Percentiles rank a stretch among this genome's conserved stretches.
Evolutionary conservation across 169 alveolate genomes (phyloP).

Genomic region (Plasmodium knowlesi): DNA sequence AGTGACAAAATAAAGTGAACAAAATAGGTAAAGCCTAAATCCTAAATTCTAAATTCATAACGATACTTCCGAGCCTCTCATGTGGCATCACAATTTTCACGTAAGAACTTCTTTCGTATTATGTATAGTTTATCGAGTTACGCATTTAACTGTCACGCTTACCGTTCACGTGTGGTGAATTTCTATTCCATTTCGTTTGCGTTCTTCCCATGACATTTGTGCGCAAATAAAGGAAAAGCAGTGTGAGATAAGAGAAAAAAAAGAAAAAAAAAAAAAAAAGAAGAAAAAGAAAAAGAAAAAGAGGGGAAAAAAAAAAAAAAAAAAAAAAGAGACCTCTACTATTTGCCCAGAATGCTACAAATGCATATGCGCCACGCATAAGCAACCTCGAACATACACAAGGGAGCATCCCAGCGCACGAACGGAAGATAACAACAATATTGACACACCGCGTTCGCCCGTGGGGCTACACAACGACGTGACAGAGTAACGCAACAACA

Average conservation of each 20-base stretch:
- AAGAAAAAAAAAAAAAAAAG: neutral
- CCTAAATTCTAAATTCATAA: neutral
- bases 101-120: neutral
- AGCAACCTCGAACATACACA: neutral
- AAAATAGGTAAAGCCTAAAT: neutral
- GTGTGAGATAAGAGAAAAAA: neutral
- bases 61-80: neutral
- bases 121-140: neutral
- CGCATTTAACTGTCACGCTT: neutral
- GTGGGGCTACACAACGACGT: neutral
- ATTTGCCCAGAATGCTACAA: neutral
- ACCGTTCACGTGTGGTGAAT: neutral
- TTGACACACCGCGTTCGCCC: neutral
- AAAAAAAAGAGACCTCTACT: neutral
- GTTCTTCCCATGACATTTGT: neutral
- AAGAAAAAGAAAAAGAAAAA: too few species aligned
- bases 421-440: neutral
- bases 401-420: neutral
- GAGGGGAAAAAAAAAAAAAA: neutral
- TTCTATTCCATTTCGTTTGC: neutral
- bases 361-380: neutral
- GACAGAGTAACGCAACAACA: too few species aligned
- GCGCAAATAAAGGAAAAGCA: neutral
- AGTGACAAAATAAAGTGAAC: neutral
- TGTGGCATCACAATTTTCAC: neutral